Percentiles rank a stretch among this genome's conserved stretches.
Conservation (phyloP, 2,329 filamentous ascomycete genomes). For the Microsporum ferrugineum region DNA sequence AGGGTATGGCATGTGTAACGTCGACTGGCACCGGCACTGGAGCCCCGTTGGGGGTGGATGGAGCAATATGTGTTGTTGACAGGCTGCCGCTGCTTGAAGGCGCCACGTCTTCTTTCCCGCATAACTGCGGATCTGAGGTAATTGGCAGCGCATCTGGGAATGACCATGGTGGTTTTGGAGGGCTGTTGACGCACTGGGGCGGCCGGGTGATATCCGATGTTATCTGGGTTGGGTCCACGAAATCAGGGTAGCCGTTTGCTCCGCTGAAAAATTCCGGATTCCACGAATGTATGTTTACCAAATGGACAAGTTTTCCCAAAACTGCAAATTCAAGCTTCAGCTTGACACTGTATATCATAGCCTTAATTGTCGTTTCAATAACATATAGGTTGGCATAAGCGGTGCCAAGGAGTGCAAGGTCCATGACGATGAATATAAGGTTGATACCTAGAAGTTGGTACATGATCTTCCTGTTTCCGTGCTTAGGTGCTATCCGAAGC, state of each 20-base stretch:
- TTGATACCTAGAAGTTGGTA: conserved; percentile 41
- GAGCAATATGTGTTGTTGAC: neutral
- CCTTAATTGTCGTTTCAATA: conserved; percentile 39
- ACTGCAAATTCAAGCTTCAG: conserved; percentile 42
- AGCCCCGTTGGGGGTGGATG: conserved; percentile 3
- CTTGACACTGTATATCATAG: conserved; percentile 39
- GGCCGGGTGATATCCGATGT: conserved; percentile 34
- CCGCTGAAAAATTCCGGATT: conserved; percentile 25
- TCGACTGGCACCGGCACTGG: conserved; percentile 4
- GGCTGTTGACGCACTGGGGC: conserved; percentile 4
- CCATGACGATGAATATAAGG: conserved; percentile 37
- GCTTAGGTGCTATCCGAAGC: conserved; percentile 36
- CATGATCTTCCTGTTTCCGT: conserved; percentile 36
- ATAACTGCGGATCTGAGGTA: neutral
- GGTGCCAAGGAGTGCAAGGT: conserved; percentile 33
- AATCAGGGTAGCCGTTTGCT: conserved; percentile 32
- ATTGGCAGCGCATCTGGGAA: neutral
- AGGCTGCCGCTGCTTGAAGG: neutral
- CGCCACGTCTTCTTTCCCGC: neutral
- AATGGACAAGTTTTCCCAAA: conserved; percentile 34
- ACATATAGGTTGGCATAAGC: conserved; percentile 37
- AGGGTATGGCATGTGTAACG: conserved; percentile 7
- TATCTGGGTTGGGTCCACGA: conserved; percentile 35
- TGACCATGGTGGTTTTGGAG: conserved; percentile 13
- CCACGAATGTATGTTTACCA: conserved; percentile 31